Evolutionary conservation across 257 asterid species (phyloP), one percentile per base, ranked within the genome.

Genomic region (Asclepias syriaca): DNA sequence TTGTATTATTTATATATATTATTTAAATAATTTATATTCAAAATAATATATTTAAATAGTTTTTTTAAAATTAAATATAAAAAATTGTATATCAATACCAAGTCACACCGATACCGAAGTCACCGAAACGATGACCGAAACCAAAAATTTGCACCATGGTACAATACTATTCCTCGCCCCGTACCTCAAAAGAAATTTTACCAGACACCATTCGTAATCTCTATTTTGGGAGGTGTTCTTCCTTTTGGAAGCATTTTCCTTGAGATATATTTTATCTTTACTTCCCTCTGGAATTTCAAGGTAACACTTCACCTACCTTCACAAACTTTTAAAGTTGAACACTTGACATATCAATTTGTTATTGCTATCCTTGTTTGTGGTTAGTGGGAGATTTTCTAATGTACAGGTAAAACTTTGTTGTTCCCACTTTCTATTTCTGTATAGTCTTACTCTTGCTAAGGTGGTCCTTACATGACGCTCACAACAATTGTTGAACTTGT

Each of bases 191-290:
- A 68, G 63, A 51, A 21, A 34, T 68, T 51, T 51, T 68, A 48
- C 48, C 45, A 27, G 6, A 68, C 32, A 29, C 72, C 60, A 13
- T 68, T 29, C 32, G 10, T 51, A 50, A 49, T 68, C 59, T 68
- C 61, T 14, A 40, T 68, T 18, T 12, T 51, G 48, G 61, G 72
- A 6, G 72, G 72, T 29, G 22, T 68, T 51, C 72, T 68, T 18
- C 72, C 72, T 21, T 68, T 50, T 4, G 72, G 63, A 29, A 68
- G 72, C 24, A 68, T 68, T 46, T 51, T 68, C 37, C 8, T 68
- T 19, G 72, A 68, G 72, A 68, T 68, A 54, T 68, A 68, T 50
- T 68, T 29, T 27, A 63, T 68, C 15, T 68, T 51, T 37, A 68
- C 61, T 37, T 50, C 61, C 61, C 24, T 68, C 24, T 68, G 63